Evolutionary conservation across 1,284 basidiomycete species (phyloP).

Genomic region (Moniliella sp.): DNA sequence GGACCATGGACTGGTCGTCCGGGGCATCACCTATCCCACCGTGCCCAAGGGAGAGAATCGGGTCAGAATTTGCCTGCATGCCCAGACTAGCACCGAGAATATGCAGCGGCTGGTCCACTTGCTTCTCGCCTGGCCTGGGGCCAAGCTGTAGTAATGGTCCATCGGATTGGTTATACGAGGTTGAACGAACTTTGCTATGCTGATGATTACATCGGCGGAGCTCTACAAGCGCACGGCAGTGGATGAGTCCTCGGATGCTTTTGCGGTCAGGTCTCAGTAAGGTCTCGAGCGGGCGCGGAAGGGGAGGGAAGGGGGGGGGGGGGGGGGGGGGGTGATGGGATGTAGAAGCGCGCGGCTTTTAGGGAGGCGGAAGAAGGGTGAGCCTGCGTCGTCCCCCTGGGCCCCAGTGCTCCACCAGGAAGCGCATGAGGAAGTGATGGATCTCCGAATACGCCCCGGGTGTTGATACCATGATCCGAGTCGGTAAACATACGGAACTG

Average conservation of each 20-base stretch:
- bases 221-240: too few relatives aligned
- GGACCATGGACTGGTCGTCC: constrained; percentile 45
- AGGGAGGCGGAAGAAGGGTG: constrained; percentile 8
- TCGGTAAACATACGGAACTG: constrained; percentile 90
- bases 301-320: too few relatives aligned
- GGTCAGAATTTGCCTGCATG: constrained; percentile 63
- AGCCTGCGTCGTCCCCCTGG: constrained; percentile 46
- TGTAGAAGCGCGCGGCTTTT: too few relatives aligned
- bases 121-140: constrained; percentile 3
- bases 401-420: constrained; percentile 74
- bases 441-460: constrained; percentile 61
- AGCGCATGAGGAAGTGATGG: constrained; percentile 62
- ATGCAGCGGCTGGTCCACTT: constrained; percentile 38
- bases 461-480: constrained; percentile 52
- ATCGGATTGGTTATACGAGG: too few relatives aligned
- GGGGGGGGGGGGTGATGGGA: too few relatives aligned
- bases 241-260: too few relatives aligned
- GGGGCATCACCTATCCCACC: constrained; percentile 51
- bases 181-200: too few relatives aligned
- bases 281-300: too few relatives aligned
- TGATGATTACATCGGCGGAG: too few relatives aligned
- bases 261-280: too few relatives aligned
- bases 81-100: constrained; percentile 48
- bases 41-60: constrained; percentile 61
- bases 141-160: too few relatives aligned